Base-by-base conservation (phyloP, 2,329 filamentous ascomycete genomes). In the Atkinsonella hypoxylon region DNA sequence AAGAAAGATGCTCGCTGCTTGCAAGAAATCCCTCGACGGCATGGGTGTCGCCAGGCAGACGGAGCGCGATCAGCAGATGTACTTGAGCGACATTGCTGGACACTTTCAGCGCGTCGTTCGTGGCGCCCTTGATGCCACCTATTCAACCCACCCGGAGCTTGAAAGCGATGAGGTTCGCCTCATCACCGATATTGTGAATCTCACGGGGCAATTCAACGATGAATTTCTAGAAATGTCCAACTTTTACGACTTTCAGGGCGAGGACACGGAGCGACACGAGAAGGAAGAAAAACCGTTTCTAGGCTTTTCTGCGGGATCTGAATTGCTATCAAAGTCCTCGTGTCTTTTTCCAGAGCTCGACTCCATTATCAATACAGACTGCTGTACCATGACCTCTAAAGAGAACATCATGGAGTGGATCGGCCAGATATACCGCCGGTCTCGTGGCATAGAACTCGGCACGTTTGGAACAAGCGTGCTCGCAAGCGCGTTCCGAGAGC, bases 401-500 rank as follows among this genome's bases (percentile, higher is more conserved):
- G 20, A 6, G 1, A 20, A 43, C 20, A 48, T 56, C 17, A 53
- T 52, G 46, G 62, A 62, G 3, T 62, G 65, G 1, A 57, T 70
- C 7, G 11, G 26, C 1, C 17, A 39, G 10, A 18, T 52, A 11
- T 58, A n/a, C 39, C 4, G n/a, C 2, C 15, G 36, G 10, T 50
- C 48, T n/a, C 49, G 54, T 0, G 55, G 54, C 0, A 38, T 52
- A 4, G 55, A 58, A 3, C 47, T 57, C 4, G 53, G 52, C 6
- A 55, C 48, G 1, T 72, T 72, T 38, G 60, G 64, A 11, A 61
- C 64, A 0, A 55, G 62, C 0, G 53, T 80, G 13, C 58, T 82
- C 0, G 61, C 68, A 0, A 64, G 59, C 0, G 63, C 68, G 0
- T 80, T 83, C 61, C 70, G 71, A 30, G 70, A 73, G 34, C 79